A percentile compares a stretch with the other conserved stretches of the same genome.
phyloP scores from a whole-genome alignment of 2,329 filamentous ascomycete genomes.

The Apiospora koreana region DNA sequence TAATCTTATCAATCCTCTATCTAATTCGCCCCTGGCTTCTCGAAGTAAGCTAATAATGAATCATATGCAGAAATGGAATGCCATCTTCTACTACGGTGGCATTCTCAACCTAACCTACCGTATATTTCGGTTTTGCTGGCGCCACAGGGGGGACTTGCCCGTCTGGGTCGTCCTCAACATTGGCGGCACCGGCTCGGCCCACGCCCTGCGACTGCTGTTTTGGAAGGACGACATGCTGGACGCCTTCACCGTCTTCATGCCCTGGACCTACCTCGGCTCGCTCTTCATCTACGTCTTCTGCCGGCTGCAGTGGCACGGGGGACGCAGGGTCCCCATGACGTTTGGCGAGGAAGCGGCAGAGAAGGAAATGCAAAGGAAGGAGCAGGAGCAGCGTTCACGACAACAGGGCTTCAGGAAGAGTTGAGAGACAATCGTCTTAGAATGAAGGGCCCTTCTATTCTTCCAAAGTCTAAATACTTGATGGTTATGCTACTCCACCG shows the following conservation, averaged over 20 bases:
- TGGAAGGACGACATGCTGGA: background rate
- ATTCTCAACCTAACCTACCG: background rate
- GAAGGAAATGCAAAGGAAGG: no score
- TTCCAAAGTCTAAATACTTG: background rate
- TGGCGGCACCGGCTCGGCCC: background rate
- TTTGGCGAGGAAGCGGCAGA: no score
- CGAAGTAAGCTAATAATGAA: no score
- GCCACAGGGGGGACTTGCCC: background rate
- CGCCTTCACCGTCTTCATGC: background rate
- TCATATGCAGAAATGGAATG: background rate
- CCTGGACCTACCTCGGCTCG: background rate
- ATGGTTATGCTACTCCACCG: background rate
- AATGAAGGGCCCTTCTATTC: background rate
- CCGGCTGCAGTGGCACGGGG: background rate
- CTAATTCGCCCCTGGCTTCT: no score
- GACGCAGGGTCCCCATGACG: no score
- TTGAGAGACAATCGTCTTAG: no score
- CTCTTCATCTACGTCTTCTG: background rate
- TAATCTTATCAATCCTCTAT: no score
- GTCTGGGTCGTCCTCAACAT: background rate
- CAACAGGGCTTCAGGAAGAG: background rate
- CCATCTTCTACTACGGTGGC: background rate
- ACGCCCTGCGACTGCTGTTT: background rate
- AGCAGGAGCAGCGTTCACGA: background rate
- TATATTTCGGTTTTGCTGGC: no score